A percentile compares a stretch with the other conserved stretches of the same genome.
Evolutionary conservation across 179 eudicot genomes (phyloP).

Genomic region (Pouteria campechiana): DNA sequence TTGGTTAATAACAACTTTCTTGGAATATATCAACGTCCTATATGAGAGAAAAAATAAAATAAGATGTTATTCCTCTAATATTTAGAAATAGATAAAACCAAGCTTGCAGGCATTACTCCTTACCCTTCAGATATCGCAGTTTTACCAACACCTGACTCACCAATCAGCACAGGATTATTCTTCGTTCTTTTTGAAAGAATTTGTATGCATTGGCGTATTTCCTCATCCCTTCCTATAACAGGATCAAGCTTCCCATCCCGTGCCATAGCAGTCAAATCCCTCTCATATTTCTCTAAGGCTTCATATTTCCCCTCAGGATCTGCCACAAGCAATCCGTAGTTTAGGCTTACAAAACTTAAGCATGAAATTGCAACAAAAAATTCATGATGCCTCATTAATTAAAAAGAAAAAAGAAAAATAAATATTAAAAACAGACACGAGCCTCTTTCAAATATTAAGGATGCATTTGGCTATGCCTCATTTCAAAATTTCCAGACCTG

Average conservation of each 20-base stretch:
- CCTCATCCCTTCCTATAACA: constrained; percentile 96
- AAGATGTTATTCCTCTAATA: neutral
- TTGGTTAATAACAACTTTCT: neutral
- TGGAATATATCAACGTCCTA: neutral
- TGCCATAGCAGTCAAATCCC: constrained; percentile 89
- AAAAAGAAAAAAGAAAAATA: neutral
- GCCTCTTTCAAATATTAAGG: neutral
- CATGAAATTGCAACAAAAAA: neutral
- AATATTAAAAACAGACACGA: neutral
- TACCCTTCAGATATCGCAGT: constrained; percentile 96
- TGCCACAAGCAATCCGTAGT: constrained; percentile 11
- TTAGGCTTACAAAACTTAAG: neutral
- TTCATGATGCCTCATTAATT: neutral
- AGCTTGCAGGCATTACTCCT: constrained; percentile 8
- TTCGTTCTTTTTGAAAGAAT: constrained; percentile 94
- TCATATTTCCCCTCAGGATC: constrained; percentile 97
- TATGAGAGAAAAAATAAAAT: neutral
- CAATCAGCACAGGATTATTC: constrained; percentile 91
- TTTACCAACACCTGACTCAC: constrained; percentile 98
- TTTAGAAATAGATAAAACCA: neutral
- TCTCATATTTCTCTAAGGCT: constrained; percentile 86
- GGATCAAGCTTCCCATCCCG: constrained; percentile 93
- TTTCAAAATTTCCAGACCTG: neutral
- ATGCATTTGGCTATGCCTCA: neutral
- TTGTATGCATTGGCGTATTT: constrained; percentile 86